These are phyloP conservation scores for Melaleuca alternifolia DNA, from an alignment of 345 rosid species.

Conservation along the genomic window DNA sequence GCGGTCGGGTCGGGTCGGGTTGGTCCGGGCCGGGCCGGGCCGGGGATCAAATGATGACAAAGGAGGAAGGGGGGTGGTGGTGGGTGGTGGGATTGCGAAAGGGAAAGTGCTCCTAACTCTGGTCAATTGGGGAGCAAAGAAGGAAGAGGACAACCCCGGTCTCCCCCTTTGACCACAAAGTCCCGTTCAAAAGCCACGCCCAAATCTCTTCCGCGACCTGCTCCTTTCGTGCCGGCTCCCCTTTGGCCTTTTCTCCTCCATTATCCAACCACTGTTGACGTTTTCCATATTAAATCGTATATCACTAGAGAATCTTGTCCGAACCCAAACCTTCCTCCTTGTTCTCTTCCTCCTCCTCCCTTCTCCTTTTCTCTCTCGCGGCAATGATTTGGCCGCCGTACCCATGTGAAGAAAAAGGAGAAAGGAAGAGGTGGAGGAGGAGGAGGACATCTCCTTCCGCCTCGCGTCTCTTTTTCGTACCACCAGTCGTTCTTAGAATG, in stretches of 20 bases:
- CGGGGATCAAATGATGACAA: not conserved
- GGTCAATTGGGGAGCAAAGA: not conserved
- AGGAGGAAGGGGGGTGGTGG: not conserved
- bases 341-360: not conserved
- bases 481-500: not conserved
- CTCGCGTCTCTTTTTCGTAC: not conserved
- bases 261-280: not conserved
- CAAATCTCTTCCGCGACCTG: not conserved
- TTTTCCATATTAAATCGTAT: not conserved
- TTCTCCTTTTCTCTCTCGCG: not conserved
- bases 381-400: not conserved
- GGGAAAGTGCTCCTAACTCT: not conserved
- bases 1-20: not conserved
- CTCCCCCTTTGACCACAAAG: not conserved
- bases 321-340: not conserved
- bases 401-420: not conserved
- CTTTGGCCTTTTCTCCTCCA: not conserved
- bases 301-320: not conserved
- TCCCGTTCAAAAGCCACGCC: not conserved
- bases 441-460: too few species aligned
- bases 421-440: not conserved
- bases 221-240: not conserved
- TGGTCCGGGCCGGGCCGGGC: too few species aligned
- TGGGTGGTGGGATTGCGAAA: not conserved
- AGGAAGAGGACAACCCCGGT: not conserved